Base-by-base conservation (phyloP, 495 filamentous ascomycete species). In the Penicillium cinerascens region DNA sequence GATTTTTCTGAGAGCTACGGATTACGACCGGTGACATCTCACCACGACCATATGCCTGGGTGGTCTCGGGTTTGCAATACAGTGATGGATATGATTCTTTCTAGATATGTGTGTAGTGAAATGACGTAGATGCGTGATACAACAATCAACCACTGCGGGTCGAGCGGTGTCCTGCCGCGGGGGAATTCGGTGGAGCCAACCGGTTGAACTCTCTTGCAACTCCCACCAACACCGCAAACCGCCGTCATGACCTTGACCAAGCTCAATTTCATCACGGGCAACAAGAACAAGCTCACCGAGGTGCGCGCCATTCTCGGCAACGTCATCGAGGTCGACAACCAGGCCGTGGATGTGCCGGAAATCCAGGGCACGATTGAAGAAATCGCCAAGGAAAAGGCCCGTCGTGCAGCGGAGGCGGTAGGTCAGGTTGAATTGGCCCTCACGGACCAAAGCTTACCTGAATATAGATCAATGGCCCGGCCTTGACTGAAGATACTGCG, bases 181-280 rank as follows among this genome's bases (percentile, higher is more conserved):
- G 51, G 51, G 29, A n/a, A 27, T 26, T 33, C 38, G 35, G 37
- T 39, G 37, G 37, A 47, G n/a, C 15, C 43, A 39, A 21, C 15
- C 16, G n/a, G n/a, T n/a, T n/a, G n/a, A 42, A 42, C 33, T 54
- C 51, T 43, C 18, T 38, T 15, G 37, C 45, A 21, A 35, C n/a
- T 41, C 46, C 25, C 33, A 20, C 41, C 20, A 41, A 37, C 25
- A 45, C 43, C 23, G 2, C 29, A 39, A 43, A 42, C 42, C 33
- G 36, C 44, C 59, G 67, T 59, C 59, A 60, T 64, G 44, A 42
- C 57, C 29, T 45, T 70, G 23, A 65, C 66, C 37, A 69, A 74
- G 25, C 70, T 98, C 33, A 89, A 96, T 76, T 98, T 98, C 77
- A 96, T 98, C 61, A 98, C 95, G 2, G 87, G 92, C 58, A 98